These are phyloP conservation scores for Citrullus colocynthis DNA, from an alignment of 306 rosid species.

Conservation along the genomic window DNA sequence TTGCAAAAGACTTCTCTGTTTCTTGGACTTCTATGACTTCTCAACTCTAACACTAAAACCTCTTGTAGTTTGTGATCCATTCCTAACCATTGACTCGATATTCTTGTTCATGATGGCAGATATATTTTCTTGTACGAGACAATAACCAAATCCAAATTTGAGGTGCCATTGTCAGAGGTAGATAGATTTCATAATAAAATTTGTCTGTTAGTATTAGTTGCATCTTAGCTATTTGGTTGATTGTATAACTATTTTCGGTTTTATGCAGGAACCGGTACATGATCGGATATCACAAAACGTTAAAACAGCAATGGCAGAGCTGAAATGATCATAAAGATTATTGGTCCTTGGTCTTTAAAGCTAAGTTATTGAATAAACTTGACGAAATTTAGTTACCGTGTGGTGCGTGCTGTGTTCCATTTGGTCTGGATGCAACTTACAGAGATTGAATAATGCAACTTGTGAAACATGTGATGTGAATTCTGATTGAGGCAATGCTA, in stretches of 20 bases:
- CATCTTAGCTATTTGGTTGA: neutral
- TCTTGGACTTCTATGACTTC: neutral
- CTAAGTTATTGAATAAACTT: neutral
- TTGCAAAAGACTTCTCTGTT: neutral
- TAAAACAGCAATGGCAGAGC: conserved; percentile 44
- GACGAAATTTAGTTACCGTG: neutral
- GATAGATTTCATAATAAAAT: neutral
- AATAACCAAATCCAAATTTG: conserved; percentile 66
- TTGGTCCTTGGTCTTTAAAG: neutral
- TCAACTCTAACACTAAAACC: neutral
- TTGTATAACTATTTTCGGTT: neutral
- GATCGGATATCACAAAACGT: conserved; percentile 78
- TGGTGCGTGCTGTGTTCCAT: neutral
- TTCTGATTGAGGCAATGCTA: neutral
- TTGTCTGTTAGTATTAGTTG: neutral
- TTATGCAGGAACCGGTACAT: conserved; percentile 59
- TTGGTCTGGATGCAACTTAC: neutral
- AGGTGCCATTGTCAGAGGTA: conserved; percentile 48
- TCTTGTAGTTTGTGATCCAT: neutral
- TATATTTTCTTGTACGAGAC: conserved; percentile 87
- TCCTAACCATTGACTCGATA: neutral
- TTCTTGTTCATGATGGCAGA: conserved; percentile 25
- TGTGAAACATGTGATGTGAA: neutral
- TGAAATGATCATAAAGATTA: conserved; percentile 19
- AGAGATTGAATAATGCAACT: neutral